Percentiles rank a stretch among this genome's conserved stretches.
Evolutionary conservation across 371 early-diverging fungal species (phyloP).

Genomic region (Mucor racemosus): DNA sequence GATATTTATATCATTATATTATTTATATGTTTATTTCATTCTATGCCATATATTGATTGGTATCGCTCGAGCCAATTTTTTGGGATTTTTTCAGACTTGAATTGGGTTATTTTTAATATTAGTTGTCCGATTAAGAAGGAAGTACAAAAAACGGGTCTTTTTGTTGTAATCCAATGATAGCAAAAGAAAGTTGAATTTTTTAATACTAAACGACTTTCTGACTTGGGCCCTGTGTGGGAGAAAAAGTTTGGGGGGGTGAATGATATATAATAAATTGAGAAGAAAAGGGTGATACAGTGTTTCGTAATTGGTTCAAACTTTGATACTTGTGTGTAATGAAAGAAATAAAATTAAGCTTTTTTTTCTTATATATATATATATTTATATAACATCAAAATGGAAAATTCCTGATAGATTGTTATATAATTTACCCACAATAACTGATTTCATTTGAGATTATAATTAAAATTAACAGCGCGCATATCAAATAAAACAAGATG

Average conservation of each 20-base stretch:
- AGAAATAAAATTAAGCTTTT: background rate
- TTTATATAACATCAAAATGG: background rate
- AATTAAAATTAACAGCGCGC: slow-evolving; percentile 3
- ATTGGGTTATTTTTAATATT: slow-evolving; percentile 21
- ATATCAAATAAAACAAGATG: background rate
- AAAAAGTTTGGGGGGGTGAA: background rate
- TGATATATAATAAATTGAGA: slow-evolving; percentile 3
- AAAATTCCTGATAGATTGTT: background rate
- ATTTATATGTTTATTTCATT: slow-evolving; percentile 2
- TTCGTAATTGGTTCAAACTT: slow-evolving; percentile 1
- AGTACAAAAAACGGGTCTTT: slow-evolving; percentile 31
- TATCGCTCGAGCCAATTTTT: slow-evolving; percentile 31
- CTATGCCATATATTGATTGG: slow-evolving; percentile 10
- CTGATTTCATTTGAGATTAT: background rate
- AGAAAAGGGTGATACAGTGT: slow-evolving; percentile 1
- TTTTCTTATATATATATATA: background rate
- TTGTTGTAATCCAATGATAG: slow-evolving; percentile 11
- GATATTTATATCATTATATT: slow-evolving; percentile 3
- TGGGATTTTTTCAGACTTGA: slow-evolving; percentile 12
- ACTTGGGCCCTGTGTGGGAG: slow-evolving; percentile 6
- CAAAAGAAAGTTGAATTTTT: background rate
- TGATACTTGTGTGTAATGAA: background rate
- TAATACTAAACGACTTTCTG: background rate
- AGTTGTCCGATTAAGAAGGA: slow-evolving; percentile 16
- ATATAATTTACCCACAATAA: background rate